Evolutionary conservation across 225 moss, liverwort and hornwort genomes (phyloP).

Genomic region (Marchantia polymorpha): DNA sequence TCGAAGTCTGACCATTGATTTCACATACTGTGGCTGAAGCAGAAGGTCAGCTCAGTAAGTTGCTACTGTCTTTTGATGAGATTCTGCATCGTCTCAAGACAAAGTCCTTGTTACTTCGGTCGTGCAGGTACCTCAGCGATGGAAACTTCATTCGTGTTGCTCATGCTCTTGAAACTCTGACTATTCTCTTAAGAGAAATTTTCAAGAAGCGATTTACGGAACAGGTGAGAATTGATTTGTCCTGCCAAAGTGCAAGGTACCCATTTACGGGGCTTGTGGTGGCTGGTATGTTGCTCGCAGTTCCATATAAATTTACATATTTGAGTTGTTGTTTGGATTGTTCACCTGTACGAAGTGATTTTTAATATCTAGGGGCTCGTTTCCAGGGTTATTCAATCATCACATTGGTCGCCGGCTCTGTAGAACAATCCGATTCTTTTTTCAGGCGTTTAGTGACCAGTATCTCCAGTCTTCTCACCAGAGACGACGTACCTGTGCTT

Average conservation of each 20-base stretch:
- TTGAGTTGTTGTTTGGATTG: too few species aligned
- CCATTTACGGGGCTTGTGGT: neutral
- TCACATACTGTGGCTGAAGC: neutral
- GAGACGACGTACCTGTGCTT: slow-evolving; percentile 88
- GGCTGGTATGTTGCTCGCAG: neutral
- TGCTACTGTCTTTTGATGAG: too few species aligned
- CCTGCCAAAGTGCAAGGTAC: neutral
- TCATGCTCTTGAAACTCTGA: slow-evolving; percentile 83
- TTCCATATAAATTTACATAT: neutral
- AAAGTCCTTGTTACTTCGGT: neutral
- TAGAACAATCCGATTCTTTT: slow-evolving; percentile 79
- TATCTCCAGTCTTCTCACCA: slow-evolving; percentile 61
- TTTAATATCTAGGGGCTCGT: neutral
- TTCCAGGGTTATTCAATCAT: slow-evolving; percentile 80
- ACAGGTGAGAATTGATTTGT: slow-evolving; percentile 45
- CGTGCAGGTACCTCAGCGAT: slow-evolving; percentile 76
- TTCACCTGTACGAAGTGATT: neutral
- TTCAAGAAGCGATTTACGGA: slow-evolving; percentile 90
- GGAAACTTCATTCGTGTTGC: slow-evolving; percentile 91
- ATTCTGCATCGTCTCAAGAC: neutral
- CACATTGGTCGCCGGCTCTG: slow-evolving; percentile 72
- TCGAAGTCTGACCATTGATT: neutral
- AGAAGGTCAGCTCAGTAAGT: neutral
- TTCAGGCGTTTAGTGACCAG: slow-evolving; percentile 75
- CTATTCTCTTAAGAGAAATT: slow-evolving; percentile 76